Base-by-base conservation (phyloP, 495 filamentous ascomycete genomes). In the Talaromyces stipitatus region DNA sequence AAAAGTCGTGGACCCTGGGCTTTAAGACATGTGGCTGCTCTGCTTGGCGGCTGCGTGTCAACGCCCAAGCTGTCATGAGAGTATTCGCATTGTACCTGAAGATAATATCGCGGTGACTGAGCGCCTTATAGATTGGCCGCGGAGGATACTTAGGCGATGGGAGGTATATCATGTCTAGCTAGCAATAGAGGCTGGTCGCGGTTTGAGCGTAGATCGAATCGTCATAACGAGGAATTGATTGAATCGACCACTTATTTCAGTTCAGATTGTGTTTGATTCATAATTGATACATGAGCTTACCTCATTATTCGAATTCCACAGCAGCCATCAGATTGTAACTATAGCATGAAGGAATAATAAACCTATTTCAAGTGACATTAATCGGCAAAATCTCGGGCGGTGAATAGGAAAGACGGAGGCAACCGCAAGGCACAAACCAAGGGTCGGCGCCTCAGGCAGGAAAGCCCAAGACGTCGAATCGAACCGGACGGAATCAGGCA, bases 1-100 rank as follows among this genome's bases (percentile, higher is more conserved):
- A 71, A 36, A 72, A 56, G 51, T 75, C 60, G 4, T 59, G n/a
- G 20, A 76, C 68, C 55, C 76, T 77, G 16, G 71, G 72, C 6
- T 61, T 43, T 23, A 55, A 29, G 9, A 29, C 33, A 46, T 55
- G 54, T 12, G 54, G 54, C 36, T 20, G 38, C 24, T 48, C 54
- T 33, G 11, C 8, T 18, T 30, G n/a, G 26, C 48, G 48, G 36
- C 54, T 46, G 33, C 33, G 33, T 7, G 7, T 10, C n/a, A 33
- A 7, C 9, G 54, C 33, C 54, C 54, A 55, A 5, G 10, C 10
- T 8, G 33, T 29, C 54, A 55, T 28, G 24, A 46, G 14, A 22
- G 24, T 16, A 2, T 22, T n/a, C 12, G 7, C 23, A n/a, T 43
- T 12, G 38, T 55, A 55, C 9, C 3, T n/a, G 36, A 55, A 55